Evolutionary conservation across 2,329 filamentous ascomycete genomes (phyloP), one percentile per base, ranked within the genome.

Genomic region (Colletotrichum orchidophilum): DNA sequence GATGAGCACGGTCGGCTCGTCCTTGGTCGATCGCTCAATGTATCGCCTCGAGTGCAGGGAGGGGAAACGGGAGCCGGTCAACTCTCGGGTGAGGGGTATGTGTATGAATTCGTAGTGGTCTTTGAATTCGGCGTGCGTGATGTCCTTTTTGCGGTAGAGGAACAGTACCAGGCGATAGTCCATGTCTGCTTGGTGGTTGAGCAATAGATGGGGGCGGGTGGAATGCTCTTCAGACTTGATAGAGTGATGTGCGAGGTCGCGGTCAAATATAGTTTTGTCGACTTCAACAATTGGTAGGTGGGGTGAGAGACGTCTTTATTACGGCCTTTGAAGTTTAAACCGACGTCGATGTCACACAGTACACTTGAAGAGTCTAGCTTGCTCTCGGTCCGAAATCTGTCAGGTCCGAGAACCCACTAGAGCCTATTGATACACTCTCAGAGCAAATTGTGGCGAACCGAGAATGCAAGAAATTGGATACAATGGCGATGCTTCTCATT

Each of bases 81-180:
- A 57, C 11, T 75, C 73, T 27, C 70, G 73, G 21, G 76, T 57
- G 42, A 77, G 74, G 27, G 75, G 72, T 8, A 77, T 70, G 52
- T 77, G 75, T n/a, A 67, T 71, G 67, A 73, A 72, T 57, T 77
- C 75, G 29, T 76, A 75, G 60, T 77, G 74, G 31, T 75, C 66
- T 3, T 55, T 71, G 64, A 73, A 77, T 27, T 77, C 65, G 46
- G 73, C 75, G 27, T 74, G 76, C 5, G 74, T 74, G 15, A 73
- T 70, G 52, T 72, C 75, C 3, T 72, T 65, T 29, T 73, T 74
- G 24, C 75, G 73, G 55, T 73, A 68, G 39, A 70, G 64, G 42
- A 72, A 74, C 24, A 76, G 71, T 5, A 77, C 68, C 29, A 73
- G 29, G 11, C 68, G 68, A 60, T 68, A 70, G 1, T 63, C 35